A percentile compares a stretch with the other conserved stretches of the same genome.
These are phyloP conservation scores for Corrigiola litoralis DNA, from an alignment of 179 eudicot species.

Conservation along the genomic window DNA sequence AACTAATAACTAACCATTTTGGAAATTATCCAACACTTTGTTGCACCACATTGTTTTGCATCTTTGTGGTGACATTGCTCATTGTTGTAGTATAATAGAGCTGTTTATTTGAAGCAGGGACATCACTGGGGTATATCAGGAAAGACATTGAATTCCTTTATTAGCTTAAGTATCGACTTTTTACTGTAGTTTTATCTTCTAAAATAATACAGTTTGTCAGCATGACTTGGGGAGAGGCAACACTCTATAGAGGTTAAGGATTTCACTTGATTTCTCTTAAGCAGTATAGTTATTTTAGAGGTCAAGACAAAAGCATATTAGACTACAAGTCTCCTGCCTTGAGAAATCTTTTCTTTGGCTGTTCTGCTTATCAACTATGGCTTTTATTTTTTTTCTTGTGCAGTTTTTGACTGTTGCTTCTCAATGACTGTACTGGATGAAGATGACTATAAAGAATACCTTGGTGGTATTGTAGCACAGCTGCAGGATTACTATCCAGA, in stretches of 20 bases:
- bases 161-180: too few relatives aligned
- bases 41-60: too few relatives aligned
- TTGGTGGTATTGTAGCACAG: constrained; percentile 81
- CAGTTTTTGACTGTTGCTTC: constrained; percentile 99
- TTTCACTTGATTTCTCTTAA: neutral
- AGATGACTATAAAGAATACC: constrained; percentile 65
- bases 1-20: too few relatives aligned
- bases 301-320: too few relatives aligned
- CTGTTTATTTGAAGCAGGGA: neutral
- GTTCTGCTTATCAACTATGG: too few relatives aligned
- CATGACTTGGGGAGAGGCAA: too few relatives aligned
- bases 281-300: too few relatives aligned
- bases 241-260: neutral
- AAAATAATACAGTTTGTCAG: too few relatives aligned
- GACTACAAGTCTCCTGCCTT: neutral
- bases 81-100: neutral
- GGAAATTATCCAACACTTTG: too few relatives aligned
- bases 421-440: constrained; percentile 71
- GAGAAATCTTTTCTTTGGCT: neutral
- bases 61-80: too few relatives aligned
- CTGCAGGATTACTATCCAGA: constrained; percentile 81
- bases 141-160: neutral
- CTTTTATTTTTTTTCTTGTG: constrained; percentile 4
- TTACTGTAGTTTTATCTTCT: too few relatives aligned
- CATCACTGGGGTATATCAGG: neutral